These are phyloP conservation scores for Dothiorella sarmentorum DNA, from an alignment of 2,329 filamentous ascomycete species.

Conservation along the genomic window DNA sequence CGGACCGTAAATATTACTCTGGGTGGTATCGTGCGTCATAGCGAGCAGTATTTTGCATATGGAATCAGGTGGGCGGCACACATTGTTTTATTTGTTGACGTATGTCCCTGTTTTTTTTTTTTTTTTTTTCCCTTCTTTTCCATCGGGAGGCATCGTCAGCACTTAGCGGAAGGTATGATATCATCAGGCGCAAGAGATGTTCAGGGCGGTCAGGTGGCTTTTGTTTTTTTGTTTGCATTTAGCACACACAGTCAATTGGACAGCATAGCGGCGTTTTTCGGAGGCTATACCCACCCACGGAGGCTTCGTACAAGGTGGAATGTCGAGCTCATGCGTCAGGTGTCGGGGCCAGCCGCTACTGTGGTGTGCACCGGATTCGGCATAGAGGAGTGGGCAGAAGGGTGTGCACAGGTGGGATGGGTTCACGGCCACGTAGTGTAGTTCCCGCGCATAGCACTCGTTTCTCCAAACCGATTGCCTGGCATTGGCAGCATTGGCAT, in stretches of 20 bases:
- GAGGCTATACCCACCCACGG: not conserved
- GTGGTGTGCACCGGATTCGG: not conserved
- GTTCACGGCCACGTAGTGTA: no score
- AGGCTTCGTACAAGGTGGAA: not conserved
- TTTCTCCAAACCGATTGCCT: not conserved
- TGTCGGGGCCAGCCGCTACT: constrained; percentile 2
- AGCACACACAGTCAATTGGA: not conserved
- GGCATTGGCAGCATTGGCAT: constrained; percentile 2
- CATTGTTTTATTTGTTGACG: constrained; percentile 1
- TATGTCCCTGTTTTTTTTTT: constrained; percentile 2
- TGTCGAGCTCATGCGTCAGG: constrained; percentile 3
- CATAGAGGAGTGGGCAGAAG: not conserved
- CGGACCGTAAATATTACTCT: not conserved
- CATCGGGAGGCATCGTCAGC: constrained; percentile 13
- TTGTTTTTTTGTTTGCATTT: not conserved
- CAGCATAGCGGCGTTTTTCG: not conserved
- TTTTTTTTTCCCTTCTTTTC: not conserved
- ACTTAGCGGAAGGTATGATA: constrained; percentile 8
- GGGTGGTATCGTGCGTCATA: constrained; percentile 10
- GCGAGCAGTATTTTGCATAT: constrained; percentile 15
- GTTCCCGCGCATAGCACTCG: not conserved
- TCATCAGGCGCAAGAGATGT: constrained; percentile 17
- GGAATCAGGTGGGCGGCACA: constrained; percentile 13
- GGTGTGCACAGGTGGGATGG: constrained; percentile 7
- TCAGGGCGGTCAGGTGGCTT: not conserved